Percentiles rank a stretch among this genome's conserved stretches.
These are phyloP conservation scores for Hanseniaspora uvarum DNA, from an alignment of 1,139 yeast genomes.

Conservation along the genomic window DNA sequence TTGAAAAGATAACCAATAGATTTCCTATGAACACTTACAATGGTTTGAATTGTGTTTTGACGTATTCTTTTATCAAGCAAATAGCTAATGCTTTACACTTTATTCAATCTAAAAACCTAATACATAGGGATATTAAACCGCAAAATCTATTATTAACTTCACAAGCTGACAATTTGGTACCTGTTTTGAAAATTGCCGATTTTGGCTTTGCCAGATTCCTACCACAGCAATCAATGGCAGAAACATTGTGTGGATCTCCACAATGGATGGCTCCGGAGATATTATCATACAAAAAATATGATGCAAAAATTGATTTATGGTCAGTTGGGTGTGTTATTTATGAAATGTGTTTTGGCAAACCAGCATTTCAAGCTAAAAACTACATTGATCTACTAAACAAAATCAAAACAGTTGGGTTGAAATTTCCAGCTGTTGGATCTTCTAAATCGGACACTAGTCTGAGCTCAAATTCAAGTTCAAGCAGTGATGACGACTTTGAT, in stretches of 20 bases:
- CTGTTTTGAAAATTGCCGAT: conserved; percentile 86
- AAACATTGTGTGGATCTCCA: conserved; percentile 94
- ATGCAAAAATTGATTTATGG: conserved; percentile 96
- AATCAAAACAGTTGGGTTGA: conserved; percentile 67
- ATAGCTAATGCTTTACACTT: conserved; percentile 75
- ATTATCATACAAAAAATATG: conserved; percentile 82
- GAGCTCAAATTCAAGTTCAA: neutral
- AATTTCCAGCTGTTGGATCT: conserved; percentile 46
- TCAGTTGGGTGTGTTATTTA: conserved; percentile 92
- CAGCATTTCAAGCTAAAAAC: conserved; percentile 88
- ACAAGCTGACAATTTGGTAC: conserved; percentile 73
- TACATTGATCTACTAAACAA: conserved; percentile 79
- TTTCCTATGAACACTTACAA: conserved; percentile 64
- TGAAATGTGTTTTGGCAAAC: conserved; percentile 90
- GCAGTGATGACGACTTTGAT: conserved; percentile 4
- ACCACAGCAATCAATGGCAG: conserved; percentile 89
- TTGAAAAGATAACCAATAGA: conserved; percentile 61
- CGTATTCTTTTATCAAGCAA: conserved; percentile 77
- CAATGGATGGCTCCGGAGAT: conserved; percentile 98
- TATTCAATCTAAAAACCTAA: conserved; percentile 69
- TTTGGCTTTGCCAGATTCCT: conserved; percentile 93
- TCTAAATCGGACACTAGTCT: neutral
- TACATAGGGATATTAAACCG: conserved; percentile 90
- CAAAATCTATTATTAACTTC: conserved; percentile 63
- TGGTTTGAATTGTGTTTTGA: conserved; percentile 71